Conservation (phyloP, 2,329 filamentous ascomycete species). For the Acrodontium crateriforme region DNA sequence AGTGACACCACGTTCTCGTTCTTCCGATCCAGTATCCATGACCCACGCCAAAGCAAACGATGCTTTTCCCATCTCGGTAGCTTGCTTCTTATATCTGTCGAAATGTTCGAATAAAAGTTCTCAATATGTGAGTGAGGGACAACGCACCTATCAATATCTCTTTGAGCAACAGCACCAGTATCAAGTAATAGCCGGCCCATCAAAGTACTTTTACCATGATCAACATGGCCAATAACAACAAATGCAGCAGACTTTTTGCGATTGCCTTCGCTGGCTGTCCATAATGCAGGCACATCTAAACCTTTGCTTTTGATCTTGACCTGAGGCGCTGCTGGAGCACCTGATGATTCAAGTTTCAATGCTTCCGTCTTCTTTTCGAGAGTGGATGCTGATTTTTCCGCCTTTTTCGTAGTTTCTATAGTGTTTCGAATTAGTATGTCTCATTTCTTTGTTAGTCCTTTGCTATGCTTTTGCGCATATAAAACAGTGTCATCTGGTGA, state of each 20-base stretch:
- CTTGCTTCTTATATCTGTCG: constrained; percentile 46
- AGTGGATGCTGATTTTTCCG: constrained; percentile 9
- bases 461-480: constrained; percentile 17
- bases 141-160: constrained; percentile 60
- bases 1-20: constrained; percentile 79
- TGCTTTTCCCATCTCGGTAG: constrained; percentile 80
- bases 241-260: constrained; percentile 17
- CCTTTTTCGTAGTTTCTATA: too few relatives aligned
- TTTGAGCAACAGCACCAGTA: constrained; percentile 72
- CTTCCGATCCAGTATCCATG: constrained; percentile 80
- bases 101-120: constrained; percentile 4
- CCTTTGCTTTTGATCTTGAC: constrained; percentile 60
- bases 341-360: constrained; percentile 13
- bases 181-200: constrained; percentile 93
- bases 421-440: constrained; percentile 8
- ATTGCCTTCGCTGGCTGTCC: constrained; percentile 11
- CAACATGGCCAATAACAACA: constrained; percentile 62
- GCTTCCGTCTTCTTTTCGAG: constrained; percentile 18
- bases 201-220: constrained; percentile 92
- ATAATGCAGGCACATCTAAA: constrained; percentile 49
- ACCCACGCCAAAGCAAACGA: constrained; percentile 97
- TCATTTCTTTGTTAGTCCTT: constrained; percentile 17
- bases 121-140: too few relatives aligned
- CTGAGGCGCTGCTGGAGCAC: constrained; percentile 7
- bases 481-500: constrained; percentile 21